Base-by-base conservation (phyloP, 1,284 basidiomycete species). In the Apiotrichum laibachii region DNA sequence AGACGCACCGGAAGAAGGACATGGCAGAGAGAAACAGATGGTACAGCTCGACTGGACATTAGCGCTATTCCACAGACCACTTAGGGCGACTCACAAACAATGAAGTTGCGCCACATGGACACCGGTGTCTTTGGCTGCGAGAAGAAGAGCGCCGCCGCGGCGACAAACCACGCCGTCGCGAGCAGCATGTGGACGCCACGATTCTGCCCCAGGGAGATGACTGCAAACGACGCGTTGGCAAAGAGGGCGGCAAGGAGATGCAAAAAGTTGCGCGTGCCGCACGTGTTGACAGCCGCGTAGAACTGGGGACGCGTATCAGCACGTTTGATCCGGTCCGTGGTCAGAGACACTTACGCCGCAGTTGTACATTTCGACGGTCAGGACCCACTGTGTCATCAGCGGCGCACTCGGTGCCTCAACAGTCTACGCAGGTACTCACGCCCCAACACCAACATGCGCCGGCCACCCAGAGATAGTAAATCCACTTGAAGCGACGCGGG, bases 181-280 rank as follows among this genome's bases (percentile, higher is more conserved):
- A 85, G 86, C 35, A 85, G 54, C 46, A 86, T 77, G 1, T 87
- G 86, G n/a, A 85, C 82, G 44, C 88, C 75, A n/a, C 90, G 82
- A 59, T 86, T 84, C 66, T 88, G 78, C 66, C 86, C 84, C 54
- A 92, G 74, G 4, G 88, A 89, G 68, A 92, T 88, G 10, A 92
- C 76, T 2, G 85, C 88, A 46, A 92, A 84, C 0, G 85, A 86
- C 67, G 89, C 88, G 22, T 89, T 75, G 13, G 85, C 88, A 64
- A 57, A 59, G n/a, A 63, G 53, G 5, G 47, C 34, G 2, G 52
- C 55, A 26, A 57, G 48, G 31, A 61, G 48, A 45, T 60, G 44
- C 5, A 60, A 19, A 42, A 56, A 55, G 37, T 42, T 46, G n/a
- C 56, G 50, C 8, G 33, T 26, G 43, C 53, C 52, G 53, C 57